A percentile compares a stretch with the other conserved stretches of the same genome.
Conservation (phyloP, 192 early-diverging fungal genomes). For the Martensiomyces pterosporus region DNA sequence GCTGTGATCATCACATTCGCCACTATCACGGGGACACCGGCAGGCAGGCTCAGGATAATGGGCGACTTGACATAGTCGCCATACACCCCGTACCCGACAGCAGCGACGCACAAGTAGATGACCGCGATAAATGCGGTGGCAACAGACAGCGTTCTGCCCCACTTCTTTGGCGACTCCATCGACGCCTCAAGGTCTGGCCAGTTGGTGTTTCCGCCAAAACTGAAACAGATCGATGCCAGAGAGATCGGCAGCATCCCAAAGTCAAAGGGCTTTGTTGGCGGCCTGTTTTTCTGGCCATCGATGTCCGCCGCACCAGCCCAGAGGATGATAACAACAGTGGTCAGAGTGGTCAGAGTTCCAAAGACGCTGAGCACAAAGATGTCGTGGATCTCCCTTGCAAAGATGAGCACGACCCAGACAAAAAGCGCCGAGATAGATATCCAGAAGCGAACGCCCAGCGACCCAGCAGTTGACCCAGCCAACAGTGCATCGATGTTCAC, state of each 20-base stretch:
- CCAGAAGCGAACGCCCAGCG: slow-evolving; percentile 56
- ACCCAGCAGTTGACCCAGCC: slow-evolving; percentile 23
- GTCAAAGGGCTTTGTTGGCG: slow-evolving; percentile 35
- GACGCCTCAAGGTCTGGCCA: slow-evolving; percentile 80
- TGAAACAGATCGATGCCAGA: slow-evolving; percentile 76
- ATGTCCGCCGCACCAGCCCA: slow-evolving; percentile 35
- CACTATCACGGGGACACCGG: slow-evolving; percentile 55
- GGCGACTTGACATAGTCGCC: slow-evolving; percentile 63
- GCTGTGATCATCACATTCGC: slow-evolving; percentile 72
- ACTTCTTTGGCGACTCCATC: slow-evolving; percentile 69
- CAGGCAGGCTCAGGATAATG: slow-evolving; percentile 62
- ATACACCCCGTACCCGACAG: slow-evolving; percentile 73
- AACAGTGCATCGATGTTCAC: slow-evolving; percentile 62
- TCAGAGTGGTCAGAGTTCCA: slow-evolving; percentile 69
- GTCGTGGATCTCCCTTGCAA: slow-evolving; percentile 75
- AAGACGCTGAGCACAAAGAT: slow-evolving; percentile 70
- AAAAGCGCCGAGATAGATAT: slow-evolving; percentile 58
- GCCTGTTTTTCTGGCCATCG: slow-evolving; percentile 11
- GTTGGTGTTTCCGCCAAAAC: slow-evolving; percentile 78
- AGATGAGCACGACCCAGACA: slow-evolving; percentile 68
- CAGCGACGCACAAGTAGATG: slow-evolving; percentile 70
- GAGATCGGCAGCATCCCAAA: slow-evolving; percentile 60
- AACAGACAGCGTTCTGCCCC: slow-evolving; percentile 62
- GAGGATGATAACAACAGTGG: slow-evolving; percentile 67
- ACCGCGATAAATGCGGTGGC: slow-evolving; percentile 62